Base-by-base conservation (phyloP, 1,284 basidiomycete species). In the Ustilago vetiveriae region DNA sequence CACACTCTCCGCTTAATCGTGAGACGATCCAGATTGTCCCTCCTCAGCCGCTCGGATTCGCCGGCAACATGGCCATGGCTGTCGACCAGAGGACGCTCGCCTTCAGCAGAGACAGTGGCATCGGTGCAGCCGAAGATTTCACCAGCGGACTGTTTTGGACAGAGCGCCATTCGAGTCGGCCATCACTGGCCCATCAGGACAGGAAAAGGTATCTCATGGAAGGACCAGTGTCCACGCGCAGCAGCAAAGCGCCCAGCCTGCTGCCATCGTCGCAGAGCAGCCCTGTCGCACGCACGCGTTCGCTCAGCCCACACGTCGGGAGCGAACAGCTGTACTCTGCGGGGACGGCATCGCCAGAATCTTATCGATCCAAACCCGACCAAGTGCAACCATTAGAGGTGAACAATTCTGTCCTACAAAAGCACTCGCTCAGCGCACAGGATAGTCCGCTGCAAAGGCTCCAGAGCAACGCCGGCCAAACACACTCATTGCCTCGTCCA, bases 1-100 rank as follows among this genome's bases (percentile, higher is more conserved):
- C 76, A 11, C 76, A 78, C 30, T 63, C 69, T 39, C 75, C 75
- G 11, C 44, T 59, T 22, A 77, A 78, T 38, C 37, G 76, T 6
- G 74, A 78, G 19, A 52, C 56, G 38, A 76, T 78, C 21, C 75
- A 76, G 44, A 76, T 78, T 24, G 44, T 73, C 22, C 73, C 76
- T 3, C 76, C 76, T 2, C 75, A 77, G 39, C 76, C 76, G 22
- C 72, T 78, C 10, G 76, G 76, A 2, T 76, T 76, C 41, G 72
- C 74, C 14, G 70, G 72, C 17, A 58, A 42, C 19, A 57, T 75
- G 59, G 75, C 76, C 2, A 69, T 54, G 43, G 74, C 74, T 2
- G 47, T 59, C 11, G 76, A 78, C 44, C 74, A 78, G 53, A 53
- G 37, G 41, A 78, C 75, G 33, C 63, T 75, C 6, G 73, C 74